Evolutionary conservation across 257 asterid species (phyloP).

Genomic region (Solanum etuberosum): DNA sequence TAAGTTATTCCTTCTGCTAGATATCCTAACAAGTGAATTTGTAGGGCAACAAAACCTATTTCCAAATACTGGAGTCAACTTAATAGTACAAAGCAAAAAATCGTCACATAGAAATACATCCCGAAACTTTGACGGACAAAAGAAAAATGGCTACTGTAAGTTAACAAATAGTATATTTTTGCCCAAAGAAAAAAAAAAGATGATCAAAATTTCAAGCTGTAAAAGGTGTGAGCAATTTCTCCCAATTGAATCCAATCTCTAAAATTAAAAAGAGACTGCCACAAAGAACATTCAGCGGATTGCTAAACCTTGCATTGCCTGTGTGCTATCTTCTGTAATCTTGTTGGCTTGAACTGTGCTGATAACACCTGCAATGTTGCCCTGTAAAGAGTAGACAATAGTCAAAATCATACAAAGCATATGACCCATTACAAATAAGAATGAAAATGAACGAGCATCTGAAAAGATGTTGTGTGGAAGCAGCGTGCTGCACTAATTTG

Average conservation of each 20-base stretch:
- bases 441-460: background rate
- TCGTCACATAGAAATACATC: background rate
- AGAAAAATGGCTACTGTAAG: background rate
- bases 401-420: background rate
- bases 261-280: background rate
- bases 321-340: slow-evolving; percentile 57
- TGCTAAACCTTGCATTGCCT: slow-evolving; percentile 53
- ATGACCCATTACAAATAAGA: background rate
- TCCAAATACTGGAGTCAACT: background rate
- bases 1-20: background rate
- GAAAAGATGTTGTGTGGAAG: background rate
- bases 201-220: slow-evolving; percentile 3
- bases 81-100: background rate
- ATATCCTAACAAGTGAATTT: background rate
- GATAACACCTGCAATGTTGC: slow-evolving; percentile 48
- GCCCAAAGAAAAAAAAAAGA: background rate
- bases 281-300: slow-evolving; percentile 33
- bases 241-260: background rate
- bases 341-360: slow-evolving; percentile 74
- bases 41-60: background rate
- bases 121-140: background rate
- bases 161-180: background rate
- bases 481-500: background rate
- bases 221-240: background rate
- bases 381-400: slow-evolving; percentile 25